Percentiles rank a stretch among this genome's conserved stretches.
These are phyloP conservation scores for Sphaerobolus stellatus DNA, from an alignment of 1,284 basidiomycete species.

Conservation along the genomic window DNA sequence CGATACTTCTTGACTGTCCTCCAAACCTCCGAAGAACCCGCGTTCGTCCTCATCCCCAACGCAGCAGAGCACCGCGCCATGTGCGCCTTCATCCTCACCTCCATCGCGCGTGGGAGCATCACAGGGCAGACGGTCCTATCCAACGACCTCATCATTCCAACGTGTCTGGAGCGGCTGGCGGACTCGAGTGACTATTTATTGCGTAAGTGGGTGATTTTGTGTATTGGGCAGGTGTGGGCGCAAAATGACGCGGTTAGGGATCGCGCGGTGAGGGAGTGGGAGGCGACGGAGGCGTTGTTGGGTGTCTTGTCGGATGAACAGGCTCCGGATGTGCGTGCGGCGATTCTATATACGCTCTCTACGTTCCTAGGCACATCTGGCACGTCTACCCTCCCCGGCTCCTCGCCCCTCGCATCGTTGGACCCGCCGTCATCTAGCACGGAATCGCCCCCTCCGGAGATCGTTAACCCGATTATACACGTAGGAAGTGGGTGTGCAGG, in stretches of 20 bases:
- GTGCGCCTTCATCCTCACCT: constrained; percentile 97
- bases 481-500: constrained; percentile 83
- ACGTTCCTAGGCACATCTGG: constrained; percentile 93
- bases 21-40: constrained; percentile 57
- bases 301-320: constrained; percentile 76
- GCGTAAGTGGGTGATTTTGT: constrained; percentile 92
- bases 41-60: constrained; percentile 70
- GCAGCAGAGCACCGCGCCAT: constrained; percentile 96
- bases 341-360: constrained; percentile 89
- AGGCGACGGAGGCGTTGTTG: constrained; percentile 86
- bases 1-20: constrained; percentile 90
- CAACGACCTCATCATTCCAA: constrained; percentile 84
- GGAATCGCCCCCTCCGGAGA: not conserved
- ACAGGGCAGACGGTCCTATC: constrained; percentile 87
- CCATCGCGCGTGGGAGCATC: constrained; percentile 86
- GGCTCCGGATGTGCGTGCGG: constrained; percentile 90
- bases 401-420: too few relatives aligned
- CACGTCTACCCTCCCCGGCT: constrained; percentile 51
- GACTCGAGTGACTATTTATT: constrained; percentile 90
- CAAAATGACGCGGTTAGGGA: constrained; percentile 89
- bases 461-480: not conserved
- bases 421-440: not conserved
- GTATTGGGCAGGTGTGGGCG: constrained; percentile 96
- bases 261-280: constrained; percentile 76
- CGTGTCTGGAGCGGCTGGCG: constrained; percentile 78